Conservation (phyloP, 768 basidiomycete species). For the Kwoniella pini region DNA sequence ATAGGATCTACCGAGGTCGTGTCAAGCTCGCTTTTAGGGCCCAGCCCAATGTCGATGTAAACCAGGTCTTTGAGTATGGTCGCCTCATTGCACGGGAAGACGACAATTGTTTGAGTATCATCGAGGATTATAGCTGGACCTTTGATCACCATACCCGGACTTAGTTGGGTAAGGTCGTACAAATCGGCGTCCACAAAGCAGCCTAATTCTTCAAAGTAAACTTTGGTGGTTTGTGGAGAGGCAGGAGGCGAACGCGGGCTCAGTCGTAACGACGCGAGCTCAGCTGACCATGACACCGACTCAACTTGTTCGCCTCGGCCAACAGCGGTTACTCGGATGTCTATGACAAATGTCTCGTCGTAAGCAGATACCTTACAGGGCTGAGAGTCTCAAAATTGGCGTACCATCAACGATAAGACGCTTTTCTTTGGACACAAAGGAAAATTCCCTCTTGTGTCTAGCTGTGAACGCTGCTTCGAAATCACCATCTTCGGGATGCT, state of each 20-base stretch:
- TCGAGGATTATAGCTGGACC: slow-evolving; percentile 96
- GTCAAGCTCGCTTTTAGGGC: slow-evolving; percentile 17
- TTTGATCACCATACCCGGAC: slow-evolving; percentile 34
- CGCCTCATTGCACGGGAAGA: slow-evolving; percentile 61
- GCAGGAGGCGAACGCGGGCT: not conserved
- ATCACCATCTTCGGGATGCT: slow-evolving; percentile 62
- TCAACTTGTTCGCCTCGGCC: slow-evolving; percentile 3
- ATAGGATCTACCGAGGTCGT: slow-evolving; percentile 33
- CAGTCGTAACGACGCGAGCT: not conserved
- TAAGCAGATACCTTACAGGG: no score
- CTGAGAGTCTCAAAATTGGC: slow-evolving; percentile 56
- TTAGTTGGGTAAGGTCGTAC: slow-evolving; percentile 23
- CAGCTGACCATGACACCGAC: slow-evolving; percentile 8
- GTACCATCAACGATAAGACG: no score
- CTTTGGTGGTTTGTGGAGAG: slow-evolving; percentile 17
- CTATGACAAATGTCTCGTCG: slow-evolving; percentile 33
- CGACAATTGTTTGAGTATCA: slow-evolving; percentile 89
- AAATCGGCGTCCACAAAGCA: slow-evolving; percentile 8
- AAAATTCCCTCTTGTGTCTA: slow-evolving; percentile 39
- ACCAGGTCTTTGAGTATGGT: slow-evolving; percentile 27
- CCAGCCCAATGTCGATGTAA: slow-evolving; percentile 31
- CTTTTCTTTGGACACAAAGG: no score
- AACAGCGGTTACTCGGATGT: slow-evolving; percentile 29
- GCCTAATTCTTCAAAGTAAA: slow-evolving; percentile 27
- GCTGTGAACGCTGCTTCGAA: slow-evolving; percentile 70